Percentiles rank a stretch among this genome's conserved stretches.
Conservation (phyloP, 2,329 filamentous ascomycete genomes). For the Claviceps spartinae region DNA sequence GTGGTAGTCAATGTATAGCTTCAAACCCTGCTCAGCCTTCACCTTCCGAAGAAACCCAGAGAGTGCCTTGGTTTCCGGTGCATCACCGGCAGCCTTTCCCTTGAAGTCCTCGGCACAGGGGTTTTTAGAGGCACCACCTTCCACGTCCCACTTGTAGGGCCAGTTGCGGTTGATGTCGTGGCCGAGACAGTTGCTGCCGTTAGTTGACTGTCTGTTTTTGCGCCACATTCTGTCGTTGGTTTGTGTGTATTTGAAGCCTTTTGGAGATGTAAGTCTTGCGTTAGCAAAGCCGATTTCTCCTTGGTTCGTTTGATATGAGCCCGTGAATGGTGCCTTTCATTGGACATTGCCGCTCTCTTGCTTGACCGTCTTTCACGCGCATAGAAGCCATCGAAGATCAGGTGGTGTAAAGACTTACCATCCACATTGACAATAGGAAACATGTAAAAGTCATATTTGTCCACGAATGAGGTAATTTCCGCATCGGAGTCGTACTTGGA, state of each 20-base stretch:
- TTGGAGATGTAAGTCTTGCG: too few species aligned
- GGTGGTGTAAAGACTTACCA: constrained; percentile 21
- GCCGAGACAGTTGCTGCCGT: constrained; percentile 30
- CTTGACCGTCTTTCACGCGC: neutral
- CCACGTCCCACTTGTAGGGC: constrained; percentile 38
- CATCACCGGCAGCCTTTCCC: constrained; percentile 29
- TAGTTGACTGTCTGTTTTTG: constrained; percentile 35
- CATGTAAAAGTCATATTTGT: constrained; percentile 54
- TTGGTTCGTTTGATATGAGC: too few species aligned
- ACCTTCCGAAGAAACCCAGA: constrained; percentile 20
- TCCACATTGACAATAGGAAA: constrained; percentile 50
- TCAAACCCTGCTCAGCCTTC: constrained; percentile 31
- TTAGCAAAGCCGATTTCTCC: too few species aligned
- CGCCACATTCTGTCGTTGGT: constrained; percentile 45
- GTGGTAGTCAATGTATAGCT: constrained; percentile 53
- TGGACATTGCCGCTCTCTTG: neutral
- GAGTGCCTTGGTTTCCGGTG: constrained; percentile 38
- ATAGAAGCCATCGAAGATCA: too few species aligned
- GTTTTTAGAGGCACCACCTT: constrained; percentile 32
- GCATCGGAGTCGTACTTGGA: constrained; percentile 27
- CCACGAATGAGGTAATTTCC: constrained; percentile 31
- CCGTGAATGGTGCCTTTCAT: neutral
- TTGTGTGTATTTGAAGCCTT: constrained; percentile 45
- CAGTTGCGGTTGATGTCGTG: constrained; percentile 49
- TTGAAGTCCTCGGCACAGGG: constrained; percentile 37